phyloP scores from a whole-genome alignment of 306 rosid genomes.

The Malus fusca region DNA sequence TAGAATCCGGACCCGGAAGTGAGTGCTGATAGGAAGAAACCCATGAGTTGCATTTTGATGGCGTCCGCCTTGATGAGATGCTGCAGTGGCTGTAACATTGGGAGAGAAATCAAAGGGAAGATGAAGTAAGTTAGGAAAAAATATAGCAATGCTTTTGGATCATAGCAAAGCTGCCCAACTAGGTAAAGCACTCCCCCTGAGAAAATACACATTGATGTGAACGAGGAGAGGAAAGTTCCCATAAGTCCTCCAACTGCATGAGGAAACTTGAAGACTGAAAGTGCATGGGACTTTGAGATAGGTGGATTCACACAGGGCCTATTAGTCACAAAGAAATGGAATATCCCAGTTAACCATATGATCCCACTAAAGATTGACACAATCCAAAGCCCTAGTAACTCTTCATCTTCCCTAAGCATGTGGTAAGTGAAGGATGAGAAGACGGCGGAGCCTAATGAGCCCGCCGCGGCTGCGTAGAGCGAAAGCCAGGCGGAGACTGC shows the following conservation, averaged over 20 bases:
- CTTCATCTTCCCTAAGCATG: conserved; percentile 46
- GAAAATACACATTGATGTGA: conserved; percentile 67
- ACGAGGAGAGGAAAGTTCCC: conserved; percentile 51
- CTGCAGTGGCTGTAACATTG: conserved; percentile 53
- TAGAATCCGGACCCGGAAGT: conserved; percentile 57
- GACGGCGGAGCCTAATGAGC: conserved; percentile 54
- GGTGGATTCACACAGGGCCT: conserved; percentile 25
- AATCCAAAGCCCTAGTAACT: conserved; percentile 59
- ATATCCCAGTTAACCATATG: conserved; percentile 57
- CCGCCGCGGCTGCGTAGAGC: conserved; percentile 36
- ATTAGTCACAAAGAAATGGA: conserved; percentile 35
- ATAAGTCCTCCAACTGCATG: conserved; percentile 59
- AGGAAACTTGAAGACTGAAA: conserved; percentile 49
- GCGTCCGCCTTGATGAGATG: conserved; percentile 42
- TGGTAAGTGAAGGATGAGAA: conserved; percentile 63
- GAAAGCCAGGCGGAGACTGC: conserved; percentile 50
- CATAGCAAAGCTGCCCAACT: conserved; percentile 57
- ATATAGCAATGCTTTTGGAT: conserved; percentile 41
- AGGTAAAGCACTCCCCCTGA: conserved; percentile 54
- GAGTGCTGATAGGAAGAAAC: conserved; percentile 44
- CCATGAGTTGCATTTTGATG: conserved; percentile 65
- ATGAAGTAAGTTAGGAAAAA: conserved; percentile 73
- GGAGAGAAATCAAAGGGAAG: conserved; percentile 57
- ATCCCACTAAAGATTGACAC: conserved; percentile 87
- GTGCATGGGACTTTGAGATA: conserved; percentile 26